phyloP scores from a whole-genome alignment of 73 alveolate species.

The Paramecium biaurelia region DNA sequence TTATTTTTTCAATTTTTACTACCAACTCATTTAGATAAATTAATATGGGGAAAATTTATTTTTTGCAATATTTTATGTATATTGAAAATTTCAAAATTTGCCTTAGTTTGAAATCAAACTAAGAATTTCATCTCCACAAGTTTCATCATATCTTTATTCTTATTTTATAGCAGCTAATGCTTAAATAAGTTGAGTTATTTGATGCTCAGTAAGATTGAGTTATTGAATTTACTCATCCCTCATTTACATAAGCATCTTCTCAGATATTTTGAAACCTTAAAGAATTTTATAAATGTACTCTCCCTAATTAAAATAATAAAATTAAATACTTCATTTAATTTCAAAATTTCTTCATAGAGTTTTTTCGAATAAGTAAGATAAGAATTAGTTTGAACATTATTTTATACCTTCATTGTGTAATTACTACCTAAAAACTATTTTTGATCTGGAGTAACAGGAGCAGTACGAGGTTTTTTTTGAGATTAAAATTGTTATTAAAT shows the following conservation, averaged over 20 bases:
- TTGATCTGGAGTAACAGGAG: conserved; percentile 36
- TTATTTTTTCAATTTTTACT: not conserved
- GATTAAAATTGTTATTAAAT: not conserved
- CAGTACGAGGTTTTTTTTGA: conserved; percentile 1
- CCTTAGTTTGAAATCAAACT: not conserved
- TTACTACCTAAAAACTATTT: not conserved
- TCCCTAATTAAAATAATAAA: not conserved
- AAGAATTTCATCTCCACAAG: not conserved
- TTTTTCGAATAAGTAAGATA: not conserved
- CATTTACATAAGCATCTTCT: not conserved
- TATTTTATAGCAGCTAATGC: not conserved
- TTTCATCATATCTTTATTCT: not conserved
- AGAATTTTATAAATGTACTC: not conserved
- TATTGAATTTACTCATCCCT: not conserved
- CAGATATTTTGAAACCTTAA: not conserved
- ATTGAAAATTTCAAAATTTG: not conserved
- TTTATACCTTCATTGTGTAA: not conserved
- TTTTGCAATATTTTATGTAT: not conserved
- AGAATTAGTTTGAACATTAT: not conserved
- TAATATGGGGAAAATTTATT: not conserved
- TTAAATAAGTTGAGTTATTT: not conserved
- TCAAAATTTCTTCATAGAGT: not conserved
- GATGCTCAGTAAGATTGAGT: not conserved
- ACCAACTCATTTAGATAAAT: not conserved
- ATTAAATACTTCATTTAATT: not conserved